Evolutionary conservation across 2,329 filamentous ascomycete genomes (phyloP), one percentile per base, ranked within the genome.

Genomic region (Aureobasidium sp.): DNA sequence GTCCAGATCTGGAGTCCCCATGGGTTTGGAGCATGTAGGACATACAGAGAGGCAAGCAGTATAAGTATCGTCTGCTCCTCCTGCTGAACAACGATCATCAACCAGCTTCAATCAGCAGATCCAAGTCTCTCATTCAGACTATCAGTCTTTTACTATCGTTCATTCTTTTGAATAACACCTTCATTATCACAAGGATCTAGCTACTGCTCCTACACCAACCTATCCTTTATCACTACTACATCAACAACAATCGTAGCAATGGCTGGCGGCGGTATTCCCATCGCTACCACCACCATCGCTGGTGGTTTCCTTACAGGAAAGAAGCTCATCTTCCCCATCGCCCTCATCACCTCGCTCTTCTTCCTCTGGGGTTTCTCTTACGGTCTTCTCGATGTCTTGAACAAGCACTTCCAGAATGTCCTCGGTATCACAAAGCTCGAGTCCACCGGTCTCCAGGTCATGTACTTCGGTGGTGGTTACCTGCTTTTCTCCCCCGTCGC

Each of bases 301-400:
- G 72, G 74, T 53, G 75, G 76, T 63, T 77, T 73, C 69, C 72
- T 79, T 52, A 78, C 77, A 17, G 73, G 75, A 65, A 70, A 74
- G 63, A 71, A 75, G 72, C 76, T 81, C 59, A 78, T 82, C 69
- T 74, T 79, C 65, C 80, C 80, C 10, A 75, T 82, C 52, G 66
- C 70, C 15, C 69, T 79, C 48, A 76, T 80, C 70, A 80, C 77
- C 47, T 73, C 74, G 36, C 73, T 80, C 48, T 79, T 80, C 73
- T 80, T 79, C 72, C 71, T 74, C 61, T 74, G 73, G 72, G 72
- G 72, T 46, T 74, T 74, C 69, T 69, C 68, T n/a, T 73, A 74
- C 66, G 72, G 72, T 64, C 68, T 70, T 65, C 62, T 71, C 55
- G 70, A 73, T 66, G 71, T 73, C 36, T 65, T 74, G 34, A 74